Evolutionary conservation across 768 basidiomycete species (phyloP).

Genomic region (Phylloporus sp.): DNA sequence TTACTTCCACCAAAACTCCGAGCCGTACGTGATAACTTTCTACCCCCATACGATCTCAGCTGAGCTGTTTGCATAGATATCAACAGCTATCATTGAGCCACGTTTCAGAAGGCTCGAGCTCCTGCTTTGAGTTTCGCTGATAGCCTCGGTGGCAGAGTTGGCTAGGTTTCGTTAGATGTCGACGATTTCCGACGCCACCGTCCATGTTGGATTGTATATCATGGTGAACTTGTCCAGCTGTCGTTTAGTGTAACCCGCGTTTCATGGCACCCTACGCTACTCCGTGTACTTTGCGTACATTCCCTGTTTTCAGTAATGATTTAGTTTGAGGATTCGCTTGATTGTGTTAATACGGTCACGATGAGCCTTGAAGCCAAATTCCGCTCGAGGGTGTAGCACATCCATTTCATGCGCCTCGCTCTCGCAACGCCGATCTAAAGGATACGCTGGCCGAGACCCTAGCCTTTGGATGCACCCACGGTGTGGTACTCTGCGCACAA

Average conservation of each 20-base stretch:
- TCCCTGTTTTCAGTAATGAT: constrained; percentile 9
- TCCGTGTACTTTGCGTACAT: constrained; percentile 17
- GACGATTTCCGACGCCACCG: neutral
- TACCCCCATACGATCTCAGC: neutral
- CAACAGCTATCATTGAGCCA: constrained; percentile 85
- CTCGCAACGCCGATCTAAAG: no score
- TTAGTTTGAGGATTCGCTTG: neutral
- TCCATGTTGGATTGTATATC: constrained; percentile 12
- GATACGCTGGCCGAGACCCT: no score
- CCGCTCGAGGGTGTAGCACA: no score
- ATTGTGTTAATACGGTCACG: neutral
- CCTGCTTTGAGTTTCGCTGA: constrained; percentile 85
- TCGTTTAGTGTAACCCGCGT: constrained; percentile 18
- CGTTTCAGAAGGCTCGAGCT: constrained; percentile 66
- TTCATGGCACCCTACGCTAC: constrained; percentile 9
- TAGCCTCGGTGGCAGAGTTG: constrained; percentile 15
- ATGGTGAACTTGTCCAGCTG: constrained; percentile 9
- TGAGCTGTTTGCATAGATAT: constrained; percentile 49
- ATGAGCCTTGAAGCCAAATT: no score
- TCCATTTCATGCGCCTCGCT: no score
- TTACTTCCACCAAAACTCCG: constrained; percentile 91
- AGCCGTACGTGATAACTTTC: constrained; percentile 64
- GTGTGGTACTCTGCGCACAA: no score
- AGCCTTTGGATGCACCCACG: no score
- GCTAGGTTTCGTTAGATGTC: no score